Base-by-base conservation (phyloP, 805 yeast genomes). In the Naumovozyma castellii region DNA sequence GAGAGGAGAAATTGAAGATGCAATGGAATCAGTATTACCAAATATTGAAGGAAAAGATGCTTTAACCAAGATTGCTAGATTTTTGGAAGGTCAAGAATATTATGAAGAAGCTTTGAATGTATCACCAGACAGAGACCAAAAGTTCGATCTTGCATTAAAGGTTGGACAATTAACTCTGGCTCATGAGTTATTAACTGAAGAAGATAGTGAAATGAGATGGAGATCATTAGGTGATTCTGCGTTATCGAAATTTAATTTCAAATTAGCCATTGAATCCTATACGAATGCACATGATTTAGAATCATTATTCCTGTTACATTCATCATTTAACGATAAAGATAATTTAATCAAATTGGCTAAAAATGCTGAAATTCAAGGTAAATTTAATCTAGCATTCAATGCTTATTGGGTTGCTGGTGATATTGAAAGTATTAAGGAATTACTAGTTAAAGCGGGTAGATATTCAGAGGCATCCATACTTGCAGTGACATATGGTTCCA, bases 31-130 rank as follows among this genome's bases (percentile, higher is more conserved):
- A 22, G 67, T 69, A 37, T 62, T 80, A 44, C 75, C 83, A 17
- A 75, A 70, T 38, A 73, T 79, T 46, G 81, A 78, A 46, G 56
- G 53, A 25, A 75, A 74, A 47, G 72, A 75, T 32, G 86, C 84
- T 51, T 66, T 78, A 52, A 70, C 78, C 50, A 86, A 86, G 56
- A 78, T 92, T 51, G 80, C 97, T 5, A 76, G 96, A 56, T 92
- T 92, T 67, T 73, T 92, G 53, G 97, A 94, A 66, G 85, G 88
- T 48, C 95, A 87, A 65, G 97, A 94, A 17, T 82, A 75, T 60
- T 72, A 76, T 48, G 81, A 86, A 46, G 83, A 86, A 54, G 96
- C 98, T 2, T 70, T 82, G 41, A 72, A 82, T 37, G 73, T 88
- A 39, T 78, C 96, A 3, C 83, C 80, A 49, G 98, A 92, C 61